phyloP scores from a whole-genome alignment of 2,329 filamentous ascomycete species.

The Fusarium sp. region DNA sequence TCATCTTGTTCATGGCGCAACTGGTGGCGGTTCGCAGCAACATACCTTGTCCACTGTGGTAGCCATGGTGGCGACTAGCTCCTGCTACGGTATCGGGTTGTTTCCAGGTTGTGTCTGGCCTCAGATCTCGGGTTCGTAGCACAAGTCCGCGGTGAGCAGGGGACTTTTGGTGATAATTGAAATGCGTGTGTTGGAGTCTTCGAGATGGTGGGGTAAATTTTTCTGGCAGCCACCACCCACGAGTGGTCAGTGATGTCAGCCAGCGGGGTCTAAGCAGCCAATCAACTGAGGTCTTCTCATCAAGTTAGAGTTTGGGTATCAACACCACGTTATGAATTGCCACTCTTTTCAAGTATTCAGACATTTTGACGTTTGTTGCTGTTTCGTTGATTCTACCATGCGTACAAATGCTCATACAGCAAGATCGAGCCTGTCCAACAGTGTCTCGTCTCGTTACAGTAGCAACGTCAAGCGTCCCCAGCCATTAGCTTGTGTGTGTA shows the following conservation, averaged over 20 bases:
- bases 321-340: background rate
- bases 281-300: slow-evolving; percentile 13
- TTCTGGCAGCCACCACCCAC: slow-evolving; percentile 35
- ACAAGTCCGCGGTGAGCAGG: slow-evolving; percentile 22
- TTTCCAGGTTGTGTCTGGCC: slow-evolving; percentile 21
- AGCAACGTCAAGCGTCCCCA: slow-evolving; percentile 13
- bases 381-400: slow-evolving; percentile 27
- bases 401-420: slow-evolving; percentile 16
- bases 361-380: background rate
- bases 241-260: slow-evolving; percentile 47
- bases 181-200: slow-evolving; percentile 37
- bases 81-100: slow-evolving; percentile 18
- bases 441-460: slow-evolving; percentile 10
- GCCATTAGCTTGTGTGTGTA: slow-evolving; percentile 19
- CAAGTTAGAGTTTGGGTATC: background rate
- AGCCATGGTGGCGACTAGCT: slow-evolving; percentile 74
- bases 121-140: slow-evolving; percentile 33
- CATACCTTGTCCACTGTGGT: slow-evolving; percentile 96
- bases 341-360: background rate
- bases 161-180: slow-evolving; percentile 40
- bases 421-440: background rate
- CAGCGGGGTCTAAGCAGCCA: slow-evolving; percentile 12
- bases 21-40: slow-evolving; percentile 17
- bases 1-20: slow-evolving; percentile 13
- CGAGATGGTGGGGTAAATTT: slow-evolving; percentile 55